Conservation (phyloP, 225 moss, liverwort and hornwort genomes). For the Polytrichum formosum region DNA sequence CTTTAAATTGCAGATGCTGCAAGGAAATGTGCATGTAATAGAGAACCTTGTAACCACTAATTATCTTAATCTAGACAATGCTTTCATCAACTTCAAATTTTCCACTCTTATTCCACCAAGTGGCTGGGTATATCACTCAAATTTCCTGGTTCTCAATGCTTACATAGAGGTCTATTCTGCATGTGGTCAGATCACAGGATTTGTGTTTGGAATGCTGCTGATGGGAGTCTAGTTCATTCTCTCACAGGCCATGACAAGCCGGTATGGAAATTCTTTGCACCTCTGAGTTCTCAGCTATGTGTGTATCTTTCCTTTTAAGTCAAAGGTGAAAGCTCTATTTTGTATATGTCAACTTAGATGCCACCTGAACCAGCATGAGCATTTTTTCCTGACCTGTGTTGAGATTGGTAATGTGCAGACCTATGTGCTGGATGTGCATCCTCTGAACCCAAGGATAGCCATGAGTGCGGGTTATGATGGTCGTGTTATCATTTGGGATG, state of each 20-base stretch:
- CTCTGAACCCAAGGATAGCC: constrained; percentile 94
- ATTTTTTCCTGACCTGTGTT: background rate
- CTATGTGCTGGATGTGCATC: constrained; percentile 92
- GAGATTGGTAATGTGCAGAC: constrained; percentile 51
- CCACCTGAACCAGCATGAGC: background rate
- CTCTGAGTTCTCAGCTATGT: background rate
- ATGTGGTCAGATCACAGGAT: constrained; percentile 85
- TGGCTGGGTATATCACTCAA: too few relatives aligned
- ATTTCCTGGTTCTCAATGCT: background rate
- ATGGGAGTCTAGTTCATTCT: constrained; percentile 96
- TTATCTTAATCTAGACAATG: too few relatives aligned
- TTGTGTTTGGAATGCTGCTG: constrained; percentile 98
- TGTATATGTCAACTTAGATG: too few relatives aligned
- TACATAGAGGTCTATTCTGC: constrained; percentile 1
- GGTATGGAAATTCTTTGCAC: constrained; percentile 29
- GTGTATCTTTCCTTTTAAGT: background rate
- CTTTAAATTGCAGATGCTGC: too few relatives aligned
- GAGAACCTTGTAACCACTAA: too few relatives aligned
- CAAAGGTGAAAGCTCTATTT: too few relatives aligned
- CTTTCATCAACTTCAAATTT: too few relatives aligned
- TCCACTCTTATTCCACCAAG: too few relatives aligned
- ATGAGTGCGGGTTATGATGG: constrained; percentile 99
- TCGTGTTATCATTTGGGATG: constrained; percentile 98
- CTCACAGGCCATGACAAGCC: constrained; percentile 92
- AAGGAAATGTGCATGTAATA: too few relatives aligned